A percentile compares a stretch with the other conserved stretches of the same genome.
These are phyloP conservation scores for Sedum album DNA, from an alignment of 164 flowering plant genomes.

Conservation along the genomic window DNA sequence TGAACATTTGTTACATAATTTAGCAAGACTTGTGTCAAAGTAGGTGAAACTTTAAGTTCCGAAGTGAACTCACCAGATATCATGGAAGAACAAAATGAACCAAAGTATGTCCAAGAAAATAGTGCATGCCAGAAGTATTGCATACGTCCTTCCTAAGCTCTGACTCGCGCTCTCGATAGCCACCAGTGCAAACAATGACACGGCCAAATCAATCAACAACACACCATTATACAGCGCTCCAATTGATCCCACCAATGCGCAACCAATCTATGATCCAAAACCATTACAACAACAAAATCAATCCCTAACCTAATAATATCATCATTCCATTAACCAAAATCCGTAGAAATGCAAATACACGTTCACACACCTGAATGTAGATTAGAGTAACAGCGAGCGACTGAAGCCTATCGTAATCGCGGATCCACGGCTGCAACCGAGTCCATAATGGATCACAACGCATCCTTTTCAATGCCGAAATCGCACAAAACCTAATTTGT, in stretches of 20 bases:
- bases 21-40: no score
- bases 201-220: background rate
- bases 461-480: background rate
- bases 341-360: background rate
- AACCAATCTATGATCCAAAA: conserved; percentile 4
- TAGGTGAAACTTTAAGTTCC: no score
- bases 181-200: background rate
- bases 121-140: background rate
- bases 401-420: conserved; percentile 5
- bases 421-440: conserved; percentile 7
- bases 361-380: background rate
- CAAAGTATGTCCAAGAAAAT: background rate
- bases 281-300: background rate
- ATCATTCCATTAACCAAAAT: background rate
- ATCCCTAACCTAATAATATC: no score
- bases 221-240: background rate
- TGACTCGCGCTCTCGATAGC: background rate
- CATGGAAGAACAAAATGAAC: background rate
- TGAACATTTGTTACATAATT: no score
- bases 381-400: background rate
- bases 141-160: background rate
- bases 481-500: background rate
- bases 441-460: background rate
- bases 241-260: conserved; percentile 8
- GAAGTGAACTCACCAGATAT: background rate